phyloP scores from a whole-genome alignment of 2,329 filamentous ascomycete genomes.

The Drechslerella stenobrocha region DNA sequence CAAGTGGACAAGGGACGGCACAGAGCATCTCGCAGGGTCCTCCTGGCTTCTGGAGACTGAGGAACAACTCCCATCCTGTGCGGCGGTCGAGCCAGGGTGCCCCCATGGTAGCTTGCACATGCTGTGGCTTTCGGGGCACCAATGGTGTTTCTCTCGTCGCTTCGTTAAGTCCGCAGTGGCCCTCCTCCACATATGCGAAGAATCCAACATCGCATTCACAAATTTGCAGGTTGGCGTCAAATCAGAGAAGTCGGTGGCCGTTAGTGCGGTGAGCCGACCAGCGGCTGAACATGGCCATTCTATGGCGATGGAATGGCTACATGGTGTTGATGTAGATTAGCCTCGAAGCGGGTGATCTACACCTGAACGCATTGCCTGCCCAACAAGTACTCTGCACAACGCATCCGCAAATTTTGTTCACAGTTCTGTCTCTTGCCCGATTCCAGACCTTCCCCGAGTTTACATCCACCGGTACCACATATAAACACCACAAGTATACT shows the following conservation, averaged over 20 bases:
- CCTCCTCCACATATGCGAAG: neutral
- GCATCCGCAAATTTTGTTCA: too few relatives aligned
- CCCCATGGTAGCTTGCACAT: neutral
- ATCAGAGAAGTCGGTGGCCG: too few relatives aligned
- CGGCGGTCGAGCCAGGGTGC: neutral
- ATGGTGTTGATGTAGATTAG: too few relatives aligned
- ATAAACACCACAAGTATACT: too few relatives aligned
- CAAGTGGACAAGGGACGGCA: constrained; percentile 3
- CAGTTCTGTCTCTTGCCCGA: neutral
- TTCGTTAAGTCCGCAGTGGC: neutral
- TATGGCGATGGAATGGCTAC: too few relatives aligned
- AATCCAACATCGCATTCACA: neutral
- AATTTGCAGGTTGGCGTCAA: neutral
- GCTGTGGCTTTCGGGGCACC: constrained; percentile 6
- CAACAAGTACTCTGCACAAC: too few relatives aligned
- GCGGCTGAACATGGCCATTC: too few relatives aligned
- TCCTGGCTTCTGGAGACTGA: neutral
- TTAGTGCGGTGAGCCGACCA: too few relatives aligned
- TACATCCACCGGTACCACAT: neutral
- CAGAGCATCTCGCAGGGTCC: constrained; percentile 8
- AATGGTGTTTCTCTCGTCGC: neutral
- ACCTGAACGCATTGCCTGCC: too few relatives aligned
- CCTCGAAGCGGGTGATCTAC: too few relatives aligned
- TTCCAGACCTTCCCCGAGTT: neutral
- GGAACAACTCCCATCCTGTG: constrained; percentile 4